These are phyloP conservation scores for Leccinum pseudoinsigne DNA, from an alignment of 1,284 basidiomycete species.

Conservation along the genomic window DNA sequence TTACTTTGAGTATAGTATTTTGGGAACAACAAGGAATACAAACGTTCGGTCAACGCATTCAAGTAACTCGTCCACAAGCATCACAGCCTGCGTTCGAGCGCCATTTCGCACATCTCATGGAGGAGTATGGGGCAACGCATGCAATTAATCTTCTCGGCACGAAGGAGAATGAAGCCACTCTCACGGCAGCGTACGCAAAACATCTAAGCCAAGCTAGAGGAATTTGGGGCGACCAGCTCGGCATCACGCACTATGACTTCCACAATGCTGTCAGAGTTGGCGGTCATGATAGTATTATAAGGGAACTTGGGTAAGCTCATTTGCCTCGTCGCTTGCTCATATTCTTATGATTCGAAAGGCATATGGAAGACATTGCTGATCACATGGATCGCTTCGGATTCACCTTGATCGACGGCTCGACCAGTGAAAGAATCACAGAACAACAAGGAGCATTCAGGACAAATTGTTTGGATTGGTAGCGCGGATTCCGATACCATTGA, in stretches of 20 bases:
- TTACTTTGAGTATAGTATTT: constrained; percentile 62
- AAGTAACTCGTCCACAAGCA: constrained; percentile 93
- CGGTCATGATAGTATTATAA: constrained; percentile 86
- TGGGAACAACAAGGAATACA: constrained; percentile 97
- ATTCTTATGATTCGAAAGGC: constrained; percentile 38
- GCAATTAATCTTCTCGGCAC: constrained; percentile 88
- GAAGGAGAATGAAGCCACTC: constrained; percentile 88
- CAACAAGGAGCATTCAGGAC: constrained; percentile 93
- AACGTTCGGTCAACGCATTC: constrained; percentile 88
- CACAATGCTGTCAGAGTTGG: constrained; percentile 81
- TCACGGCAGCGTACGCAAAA: constrained; percentile 82
- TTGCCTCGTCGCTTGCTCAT: constrained; percentile 8
- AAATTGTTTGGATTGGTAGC: constrained; percentile 95
- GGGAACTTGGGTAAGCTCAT: constrained; percentile 63
- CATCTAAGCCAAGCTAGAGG: constrained; percentile 67
- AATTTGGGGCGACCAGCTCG: constrained; percentile 57
- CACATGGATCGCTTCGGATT: constrained; percentile 86
- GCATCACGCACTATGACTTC: constrained; percentile 93
- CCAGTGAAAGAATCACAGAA: constrained; percentile 71
- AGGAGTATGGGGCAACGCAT: constrained; percentile 80
- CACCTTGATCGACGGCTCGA: constrained; percentile 69
- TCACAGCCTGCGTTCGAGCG: constrained; percentile 96
- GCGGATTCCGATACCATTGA: neutral
- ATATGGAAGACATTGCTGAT: constrained; percentile 58
- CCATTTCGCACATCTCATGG: constrained; percentile 84